Evolutionary conservation across 1,284 basidiomycete species (phyloP).

Genomic region (Mycosarcoma maydis): DNA sequence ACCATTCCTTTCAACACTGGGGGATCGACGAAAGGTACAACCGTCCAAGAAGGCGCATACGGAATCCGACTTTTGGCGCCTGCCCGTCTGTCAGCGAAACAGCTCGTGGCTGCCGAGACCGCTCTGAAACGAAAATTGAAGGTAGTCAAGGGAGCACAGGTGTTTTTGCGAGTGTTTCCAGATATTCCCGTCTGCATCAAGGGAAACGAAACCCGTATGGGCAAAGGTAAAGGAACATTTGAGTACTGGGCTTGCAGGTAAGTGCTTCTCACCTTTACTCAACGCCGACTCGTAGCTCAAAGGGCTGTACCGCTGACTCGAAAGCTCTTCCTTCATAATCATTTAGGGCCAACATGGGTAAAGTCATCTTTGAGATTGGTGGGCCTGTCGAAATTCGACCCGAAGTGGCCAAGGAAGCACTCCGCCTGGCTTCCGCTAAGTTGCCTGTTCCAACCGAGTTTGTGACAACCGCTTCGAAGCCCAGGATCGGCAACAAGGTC

Average conservation of each 20-base stretch:
- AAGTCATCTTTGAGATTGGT: slow-evolving; percentile 93
- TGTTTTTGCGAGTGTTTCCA: slow-evolving; percentile 90
- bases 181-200: slow-evolving; percentile 98
- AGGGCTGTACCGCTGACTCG: not conserved
- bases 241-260: slow-evolving; percentile 96
- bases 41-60: slow-evolving; percentile 88
- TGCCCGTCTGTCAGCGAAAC: slow-evolving; percentile 86
- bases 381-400: slow-evolving; percentile 84
- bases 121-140: slow-evolving; percentile 92
- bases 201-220: slow-evolving; percentile 99
- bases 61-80: slow-evolving; percentile 89
- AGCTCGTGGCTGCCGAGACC: slow-evolving; percentile 85
- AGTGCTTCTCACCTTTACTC: too few relatives aligned
- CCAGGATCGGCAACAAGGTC: slow-evolving; percentile 76
- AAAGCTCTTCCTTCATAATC: too few relatives aligned
- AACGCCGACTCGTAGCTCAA: too few relatives aligned
- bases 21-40: slow-evolving; percentile 92
- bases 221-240: slow-evolving; percentile 97
- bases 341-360: slow-evolving; percentile 83
- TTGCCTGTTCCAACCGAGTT: slow-evolving; percentile 91
- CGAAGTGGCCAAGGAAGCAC: slow-evolving; percentile 89
- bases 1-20: slow-evolving; percentile 74
- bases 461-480: slow-evolving; percentile 76
- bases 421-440: slow-evolving; percentile 88
- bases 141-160: slow-evolving; percentile 86